A percentile compares a stretch with the other conserved stretches of the same genome.
Evolutionary conservation across 257 asterid species (phyloP).

Genomic region (Plantago elongata): DNA sequence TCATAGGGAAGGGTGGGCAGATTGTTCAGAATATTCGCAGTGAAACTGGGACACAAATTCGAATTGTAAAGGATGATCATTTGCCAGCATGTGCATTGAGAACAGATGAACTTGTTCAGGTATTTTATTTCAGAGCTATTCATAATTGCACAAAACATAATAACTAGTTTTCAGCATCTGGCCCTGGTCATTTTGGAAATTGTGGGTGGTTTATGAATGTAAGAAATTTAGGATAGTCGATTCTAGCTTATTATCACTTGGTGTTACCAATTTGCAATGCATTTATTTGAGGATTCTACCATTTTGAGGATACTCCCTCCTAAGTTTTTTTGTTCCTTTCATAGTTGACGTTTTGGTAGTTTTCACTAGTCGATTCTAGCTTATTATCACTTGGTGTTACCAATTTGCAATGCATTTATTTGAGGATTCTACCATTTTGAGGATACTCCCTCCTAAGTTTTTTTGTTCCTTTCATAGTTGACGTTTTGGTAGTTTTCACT

Average conservation of each 20-base stretch:
- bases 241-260: constrained; percentile 4
- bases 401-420: neutral
- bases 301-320: neutral
- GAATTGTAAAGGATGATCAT: constrained; percentile 75
- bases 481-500: no score
- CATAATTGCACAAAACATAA: no score
- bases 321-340: neutral
- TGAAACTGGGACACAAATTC: constrained; percentile 88
- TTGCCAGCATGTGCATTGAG: constrained; percentile 80
- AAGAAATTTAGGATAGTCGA: neutral
- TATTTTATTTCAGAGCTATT: constrained; percentile 15
- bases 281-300: neutral
- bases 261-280: neutral
- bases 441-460: neutral
- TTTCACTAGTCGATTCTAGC: constrained; percentile 1
- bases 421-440: neutral
- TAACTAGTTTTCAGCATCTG: no score
- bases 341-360: neutral
- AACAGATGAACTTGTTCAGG: constrained; percentile 96
- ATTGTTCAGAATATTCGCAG: constrained; percentile 72
- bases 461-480: neutral
- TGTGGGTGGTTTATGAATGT: neutral
- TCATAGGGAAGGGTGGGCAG: constrained; percentile 93
- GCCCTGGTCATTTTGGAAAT: no score
- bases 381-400: neutral